phyloP scores from a whole-genome alignment of 306 rosid genomes.

The Quercus wislizeni region DNA sequence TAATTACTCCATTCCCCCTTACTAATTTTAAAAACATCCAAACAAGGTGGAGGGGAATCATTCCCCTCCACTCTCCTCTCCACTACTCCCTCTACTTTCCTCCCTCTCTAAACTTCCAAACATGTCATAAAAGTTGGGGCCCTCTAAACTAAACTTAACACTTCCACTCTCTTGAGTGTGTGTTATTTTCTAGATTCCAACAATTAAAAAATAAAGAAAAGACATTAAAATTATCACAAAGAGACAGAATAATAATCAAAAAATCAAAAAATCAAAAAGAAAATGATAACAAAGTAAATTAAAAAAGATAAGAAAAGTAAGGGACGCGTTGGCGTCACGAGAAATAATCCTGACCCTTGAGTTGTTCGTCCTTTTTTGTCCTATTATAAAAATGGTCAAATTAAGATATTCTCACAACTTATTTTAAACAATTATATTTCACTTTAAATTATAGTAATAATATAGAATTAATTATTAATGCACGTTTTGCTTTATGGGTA shows the following conservation, averaged over 20 bases:
- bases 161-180: too few relatives aligned
- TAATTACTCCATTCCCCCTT: too few relatives aligned
- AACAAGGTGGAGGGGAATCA: too few relatives aligned
- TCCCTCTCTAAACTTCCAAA: too few relatives aligned
- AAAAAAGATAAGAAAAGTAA: background rate
- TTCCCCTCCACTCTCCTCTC: too few relatives aligned
- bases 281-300: background rate
- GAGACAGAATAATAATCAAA: background rate
- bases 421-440: background rate
- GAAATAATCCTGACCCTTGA: slow-evolving; percentile 21
- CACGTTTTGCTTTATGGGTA: slow-evolving; percentile 38
- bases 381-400: background rate
- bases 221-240: background rate
- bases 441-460: background rate
- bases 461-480: slow-evolving; percentile 11
- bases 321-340: slow-evolving; percentile 24
- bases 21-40: too few relatives aligned
- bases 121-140: background rate
- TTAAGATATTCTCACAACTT: background rate
- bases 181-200: too few relatives aligned
- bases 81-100: too few relatives aligned
- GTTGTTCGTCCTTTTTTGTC: slow-evolving; percentile 11
- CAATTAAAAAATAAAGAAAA: too few relatives aligned
- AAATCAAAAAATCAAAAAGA: too few relatives aligned
- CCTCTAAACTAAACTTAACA: background rate